Base-by-base conservation (phyloP, 805 yeast species). In the Tetrapisispora phaffii region DNA sequence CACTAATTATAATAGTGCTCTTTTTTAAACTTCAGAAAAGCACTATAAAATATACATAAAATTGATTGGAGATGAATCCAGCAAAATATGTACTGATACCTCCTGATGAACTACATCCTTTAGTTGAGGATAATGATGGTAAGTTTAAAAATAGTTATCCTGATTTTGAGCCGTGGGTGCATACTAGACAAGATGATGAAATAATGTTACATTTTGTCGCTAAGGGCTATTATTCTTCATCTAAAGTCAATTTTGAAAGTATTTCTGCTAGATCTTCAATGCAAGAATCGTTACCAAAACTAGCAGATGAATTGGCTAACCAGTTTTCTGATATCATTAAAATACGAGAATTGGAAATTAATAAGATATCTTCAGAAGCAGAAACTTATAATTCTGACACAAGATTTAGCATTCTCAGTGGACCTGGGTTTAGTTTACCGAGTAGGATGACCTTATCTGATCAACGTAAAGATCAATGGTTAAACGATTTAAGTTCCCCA, bases 371-470 rank as follows among this genome's bases (percentile, higher is more conserved):
- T 3, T 47, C 59, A 2, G 41, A 24, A 6, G 29, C 42, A 15
- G 36, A 37, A 16, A 13, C 24, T 2, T 26, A 23, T 34, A 24
- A 39, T 10, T 17, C 48, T 12, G 44, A 39, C 5, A 45, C 47
- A 13, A 43, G 24, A 10, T 39, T 38, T 36, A 54, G 54, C 39
- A 46, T 49, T 2, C 45, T 61, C 20, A 50, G 60, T 20, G 67
- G 67, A 1, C 63, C 65, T 2, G 62, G 60, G 5, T 63, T 63
- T 35, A 23, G 44, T 4, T 47, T 63, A 26, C 67, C 66, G 5
- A 56, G 48, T 12, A 70, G 96, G 50, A 95, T 90, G 23, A 90
- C 96, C 0, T 63, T 90, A 26, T 89, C 97, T 0, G 95, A 89
- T 48, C 82, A 80, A 57, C 85, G 85, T 59, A 74, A 82, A 47